A percentile compares a stretch with the other conserved stretches of the same genome.
Evolutionary conservation across 2,329 filamentous ascomycete genomes (phyloP).

Genomic region (Fusarium hainanense): DNA sequence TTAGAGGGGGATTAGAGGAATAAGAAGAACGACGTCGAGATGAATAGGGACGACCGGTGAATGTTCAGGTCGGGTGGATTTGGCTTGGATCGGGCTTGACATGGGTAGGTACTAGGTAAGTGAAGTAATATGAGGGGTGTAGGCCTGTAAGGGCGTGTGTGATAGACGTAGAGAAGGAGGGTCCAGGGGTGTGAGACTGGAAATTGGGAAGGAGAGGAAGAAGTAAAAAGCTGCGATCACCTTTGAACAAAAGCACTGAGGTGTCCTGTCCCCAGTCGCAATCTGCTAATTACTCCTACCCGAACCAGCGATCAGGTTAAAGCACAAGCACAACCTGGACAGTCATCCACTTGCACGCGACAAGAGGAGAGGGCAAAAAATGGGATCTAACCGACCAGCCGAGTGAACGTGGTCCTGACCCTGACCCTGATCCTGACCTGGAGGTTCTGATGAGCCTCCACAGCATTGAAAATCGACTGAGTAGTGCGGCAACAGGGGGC

Average conservation of each 20-base stretch:
- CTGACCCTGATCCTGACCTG: neutral
- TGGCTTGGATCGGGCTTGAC: slow-evolving; percentile 35
- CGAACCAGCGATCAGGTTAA: slow-evolving; percentile 44
- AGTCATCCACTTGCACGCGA: slow-evolving; percentile 42
- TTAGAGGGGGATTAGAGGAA: slow-evolving; percentile 27
- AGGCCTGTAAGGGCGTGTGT: neutral
- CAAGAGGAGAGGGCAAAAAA: slow-evolving; percentile 43
- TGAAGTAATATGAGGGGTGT: slow-evolving; percentile 11
- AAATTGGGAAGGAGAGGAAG: neutral
- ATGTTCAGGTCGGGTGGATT: slow-evolving; percentile 35
- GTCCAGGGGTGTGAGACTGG: neutral
- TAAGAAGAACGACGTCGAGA: slow-evolving; percentile 34
- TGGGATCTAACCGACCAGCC: slow-evolving; percentile 42
- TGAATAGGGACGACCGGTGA: slow-evolving; percentile 38
- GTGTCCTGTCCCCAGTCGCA: slow-evolving; percentile 25
- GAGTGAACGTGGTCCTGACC: neutral
- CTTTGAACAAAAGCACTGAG: neutral
- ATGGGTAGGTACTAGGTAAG: slow-evolving; percentile 19
- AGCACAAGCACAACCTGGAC: slow-evolving; percentile 20
- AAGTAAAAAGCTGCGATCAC: slow-evolving; percentile 1
- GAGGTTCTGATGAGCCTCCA: slow-evolving; percentile 18
- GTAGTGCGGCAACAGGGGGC: slow-evolving; percentile 36
- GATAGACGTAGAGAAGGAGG: neutral
- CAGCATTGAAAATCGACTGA: slow-evolving; percentile 35
- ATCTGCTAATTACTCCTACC: slow-evolving; percentile 46